These are phyloP conservation scores for Neoboletus brunneissimus DNA, from an alignment of 768 basidiomycete species.

Conservation along the genomic window DNA sequence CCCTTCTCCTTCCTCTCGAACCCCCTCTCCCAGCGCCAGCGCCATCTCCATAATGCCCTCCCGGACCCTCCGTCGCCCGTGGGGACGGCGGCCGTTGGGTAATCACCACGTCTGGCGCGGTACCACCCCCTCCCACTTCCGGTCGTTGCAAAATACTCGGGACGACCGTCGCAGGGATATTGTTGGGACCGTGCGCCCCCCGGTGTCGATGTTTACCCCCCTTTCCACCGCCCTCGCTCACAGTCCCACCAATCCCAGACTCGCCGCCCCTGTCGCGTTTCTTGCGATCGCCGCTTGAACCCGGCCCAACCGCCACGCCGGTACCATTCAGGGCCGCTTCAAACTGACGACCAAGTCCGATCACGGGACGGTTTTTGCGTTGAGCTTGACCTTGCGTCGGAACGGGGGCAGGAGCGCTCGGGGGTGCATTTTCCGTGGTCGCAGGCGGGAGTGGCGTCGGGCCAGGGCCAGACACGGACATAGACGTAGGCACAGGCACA, in stretches of 20 bases:
- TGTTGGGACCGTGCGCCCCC: constrained; percentile 3
- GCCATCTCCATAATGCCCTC: not conserved
- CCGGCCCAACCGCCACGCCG: constrained; percentile 40
- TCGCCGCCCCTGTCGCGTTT: constrained; percentile 35
- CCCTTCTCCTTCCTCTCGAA: constrained; percentile 31
- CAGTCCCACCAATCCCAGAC: not conserved
- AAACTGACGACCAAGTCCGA: constrained; percentile 66
- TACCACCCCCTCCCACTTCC: constrained; percentile 7
- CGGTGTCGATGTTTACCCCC: constrained; percentile 20
- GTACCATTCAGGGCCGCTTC: constrained; percentile 70
- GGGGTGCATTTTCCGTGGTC: constrained; percentile 1
- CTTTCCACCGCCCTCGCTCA: not conserved
- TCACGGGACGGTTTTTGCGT: constrained; percentile 53
- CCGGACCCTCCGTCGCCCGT: constrained; percentile 3
- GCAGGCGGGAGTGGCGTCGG: not conserved
- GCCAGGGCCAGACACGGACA: not conserved
- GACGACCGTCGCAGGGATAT: not conserved
- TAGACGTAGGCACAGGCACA: not conserved
- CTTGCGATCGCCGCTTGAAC: constrained; percentile 30
- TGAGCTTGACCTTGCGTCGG: constrained; percentile 5
- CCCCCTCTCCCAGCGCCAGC: constrained; percentile 16
- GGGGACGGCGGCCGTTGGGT: constrained; percentile 13
- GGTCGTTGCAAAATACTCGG: constrained; percentile 28
- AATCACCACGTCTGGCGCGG: constrained; percentile 2
- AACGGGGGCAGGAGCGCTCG: constrained; percentile 9